Evolutionary conservation across 257 asterid species (phyloP), one percentile per base, ranked within the genome.

Genomic region (Ocimum tenuiflorum): DNA sequence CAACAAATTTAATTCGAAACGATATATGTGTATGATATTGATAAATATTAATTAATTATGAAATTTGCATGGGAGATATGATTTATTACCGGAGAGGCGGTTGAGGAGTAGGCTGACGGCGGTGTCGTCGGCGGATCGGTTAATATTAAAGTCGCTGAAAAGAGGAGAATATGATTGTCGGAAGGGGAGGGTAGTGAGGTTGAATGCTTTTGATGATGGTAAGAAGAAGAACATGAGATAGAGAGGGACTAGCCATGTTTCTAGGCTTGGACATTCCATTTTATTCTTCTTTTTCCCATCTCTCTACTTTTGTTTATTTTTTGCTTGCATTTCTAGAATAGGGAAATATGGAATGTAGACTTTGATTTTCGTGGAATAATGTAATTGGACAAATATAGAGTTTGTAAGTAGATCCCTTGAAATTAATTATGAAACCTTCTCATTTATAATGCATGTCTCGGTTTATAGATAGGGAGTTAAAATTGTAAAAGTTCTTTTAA

Each of bases 91-190:
- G 54, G 97, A 90, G 33, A 76, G 50, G 19, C 86, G 90, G 67
- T 86, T 90, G 81, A 88, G 96, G 74, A 85, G 82, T 74, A 90
- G 96, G 68, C 85, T 69, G 42, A 86, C 89, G 51, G 86, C 35
- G 50, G 57, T 73, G 64, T 83, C 88, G 50, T 88, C 92, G 8
- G 54, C 50, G 0, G 95, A 88, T 5, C 86, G 75, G 3, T 77
- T 69, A 49, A 90, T 85, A 67, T 90, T 90, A 80, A 90, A 90
- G 50, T 84, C 79, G 78, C 97, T 82, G 63, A 90, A 90, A 75
- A 90, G 96, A 20, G 96, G 85, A n/a, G 83, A 77, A 77, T 76
- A 90, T 1, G 88, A 80, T 64, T 82, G 67, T 17, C 53, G 67
- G 52, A 76, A 90, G 20, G 82, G 72, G 70, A 84, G 75, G 72